Base-by-base conservation (phyloP, 169 alveolate genomes). In the Cryptosporidium felis region DNA sequence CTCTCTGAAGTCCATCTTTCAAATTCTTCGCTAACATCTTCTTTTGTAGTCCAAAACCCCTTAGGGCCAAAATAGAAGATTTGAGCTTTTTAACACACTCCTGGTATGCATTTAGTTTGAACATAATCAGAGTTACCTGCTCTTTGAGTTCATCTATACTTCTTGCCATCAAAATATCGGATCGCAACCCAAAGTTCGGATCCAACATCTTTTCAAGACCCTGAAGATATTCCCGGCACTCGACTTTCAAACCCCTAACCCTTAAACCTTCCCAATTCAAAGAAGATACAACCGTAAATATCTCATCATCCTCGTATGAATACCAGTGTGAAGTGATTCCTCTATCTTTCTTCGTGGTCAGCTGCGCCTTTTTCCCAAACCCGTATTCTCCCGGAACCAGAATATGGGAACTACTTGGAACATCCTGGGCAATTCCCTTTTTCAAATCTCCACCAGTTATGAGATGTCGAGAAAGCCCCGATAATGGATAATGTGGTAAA, bases 41-140 rank as follows among this genome's bases (percentile, higher is more conserved):
- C 0, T 12, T 8, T 4, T 65, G 63, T n/a, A 65, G 23, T 5
- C 28, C 63, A 65, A 44, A 28, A 2, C 62, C 59, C 9, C 49
- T 65, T 14, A 23, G 30, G n/a, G 51, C 30, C 10, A 46, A 16
- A 23, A 65, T 12, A 3, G 63, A 21, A 14, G 62, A 61, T 1
- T 21, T 4, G n/a, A 65, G 36, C 63, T 65, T 65, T 34, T 45
- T 65, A 6, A 65, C 26, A 28, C 81, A 65, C 10, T 65, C 81
- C 12, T 65, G 49, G 21, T 65, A 65, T 5, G 26, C 23, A 5
- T 46, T 14, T 26, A 44, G 14, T 32, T 12, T 28, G 6, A 12
- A 10, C 10, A 65, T 32, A 1, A 28, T 14, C 6, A 1, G 8
- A 9, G 18, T n/a, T 30, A 65, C 9, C n/a, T 28, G 3, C 4